phyloP scores from a whole-genome alignment of 108 stramenopile species.

The Cylindrotheca closterium region DNA sequence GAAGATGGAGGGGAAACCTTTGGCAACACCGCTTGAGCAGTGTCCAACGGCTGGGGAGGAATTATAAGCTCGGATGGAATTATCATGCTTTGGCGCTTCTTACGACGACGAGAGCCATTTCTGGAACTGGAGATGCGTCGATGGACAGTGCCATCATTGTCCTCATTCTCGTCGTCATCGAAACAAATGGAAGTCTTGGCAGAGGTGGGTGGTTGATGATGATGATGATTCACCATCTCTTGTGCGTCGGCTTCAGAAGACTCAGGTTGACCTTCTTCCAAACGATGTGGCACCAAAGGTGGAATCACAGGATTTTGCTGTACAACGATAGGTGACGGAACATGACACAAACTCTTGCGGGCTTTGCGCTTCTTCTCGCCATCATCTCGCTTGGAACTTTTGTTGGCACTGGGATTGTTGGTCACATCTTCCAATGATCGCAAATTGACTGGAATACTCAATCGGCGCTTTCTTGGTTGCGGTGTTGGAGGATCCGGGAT shows the following conservation, averaged over 20 bases:
- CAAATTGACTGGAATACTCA: background rate
- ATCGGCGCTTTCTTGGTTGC: constrained; percentile 26
- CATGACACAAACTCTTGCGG: constrained; percentile 24
- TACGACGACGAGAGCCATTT: no score
- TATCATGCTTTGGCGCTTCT: constrained; percentile 40
- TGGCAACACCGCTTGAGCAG: constrained; percentile 1
- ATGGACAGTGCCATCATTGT: background rate
- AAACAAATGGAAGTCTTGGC: constrained; percentile 7
- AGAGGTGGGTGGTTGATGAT: background rate
- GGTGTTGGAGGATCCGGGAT: constrained; percentile 45
- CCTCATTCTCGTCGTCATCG: constrained; percentile 7
- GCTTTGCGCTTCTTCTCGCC: constrained; percentile 1
- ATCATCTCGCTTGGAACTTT: background rate
- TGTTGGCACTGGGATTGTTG: constrained; percentile 1
- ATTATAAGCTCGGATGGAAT: constrained; percentile 22
- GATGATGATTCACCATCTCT: no score
- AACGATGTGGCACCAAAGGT: no score
- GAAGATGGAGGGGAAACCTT: no score
- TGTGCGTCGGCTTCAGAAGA: no score
- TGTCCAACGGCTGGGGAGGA: background rate
- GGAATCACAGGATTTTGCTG: no score
- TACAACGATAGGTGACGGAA: constrained; percentile 32
- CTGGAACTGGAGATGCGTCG: constrained; percentile 6
- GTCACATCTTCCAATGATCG: constrained; percentile 9
- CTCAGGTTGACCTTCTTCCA: background rate